These are phyloP conservation scores for Phytophthora europaea DNA, from an alignment of 352 stramenopile genomes.

Conservation along the genomic window DNA sequence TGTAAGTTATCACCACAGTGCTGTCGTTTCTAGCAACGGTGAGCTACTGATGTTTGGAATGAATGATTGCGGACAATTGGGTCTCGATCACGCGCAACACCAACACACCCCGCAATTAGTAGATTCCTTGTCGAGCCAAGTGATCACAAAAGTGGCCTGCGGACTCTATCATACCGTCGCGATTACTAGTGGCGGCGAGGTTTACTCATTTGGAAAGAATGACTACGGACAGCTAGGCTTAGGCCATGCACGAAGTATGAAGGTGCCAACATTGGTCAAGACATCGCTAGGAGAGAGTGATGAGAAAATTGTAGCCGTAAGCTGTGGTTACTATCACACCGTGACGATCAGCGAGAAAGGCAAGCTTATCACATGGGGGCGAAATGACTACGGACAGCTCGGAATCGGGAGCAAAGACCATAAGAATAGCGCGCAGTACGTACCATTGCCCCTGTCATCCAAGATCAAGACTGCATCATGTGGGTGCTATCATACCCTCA, in stretches of 20 bases:
- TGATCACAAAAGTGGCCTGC: slow-evolving; percentile 77
- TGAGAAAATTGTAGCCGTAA: slow-evolving; percentile 82
- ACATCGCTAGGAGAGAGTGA: slow-evolving; percentile 71
- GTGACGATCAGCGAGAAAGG: slow-evolving; percentile 83
- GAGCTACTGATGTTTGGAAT: slow-evolving; percentile 90
- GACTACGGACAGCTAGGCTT: slow-evolving; percentile 90
- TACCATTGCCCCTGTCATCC: slow-evolving; percentile 81
- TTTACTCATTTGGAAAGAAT: slow-evolving; percentile 90
- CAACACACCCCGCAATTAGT: slow-evolving; percentile 89
- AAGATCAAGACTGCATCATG: slow-evolving; percentile 84
- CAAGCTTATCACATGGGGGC: slow-evolving; percentile 87
- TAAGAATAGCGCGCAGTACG: slow-evolving; percentile 83
- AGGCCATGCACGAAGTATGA: slow-evolving; percentile 80
- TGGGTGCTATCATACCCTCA: slow-evolving; percentile 87
- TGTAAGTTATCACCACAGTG: slow-evolving; percentile 91
- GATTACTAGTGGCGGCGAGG: slow-evolving; percentile 70
- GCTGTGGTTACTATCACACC: slow-evolving; percentile 90
- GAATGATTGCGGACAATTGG: slow-evolving; percentile 90
- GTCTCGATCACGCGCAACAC: slow-evolving; percentile 86
- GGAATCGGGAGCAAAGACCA: slow-evolving; percentile 91
- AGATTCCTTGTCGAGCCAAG: slow-evolving; percentile 73
- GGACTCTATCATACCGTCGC: slow-evolving; percentile 86
- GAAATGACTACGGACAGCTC: slow-evolving; percentile 90
- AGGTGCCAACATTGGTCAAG: slow-evolving; percentile 78
- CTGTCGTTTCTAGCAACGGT: slow-evolving; percentile 77